Conservation (phyloP, 2,329 filamentous ascomycete genomes). For the Neofusicoccum ribis region DNA sequence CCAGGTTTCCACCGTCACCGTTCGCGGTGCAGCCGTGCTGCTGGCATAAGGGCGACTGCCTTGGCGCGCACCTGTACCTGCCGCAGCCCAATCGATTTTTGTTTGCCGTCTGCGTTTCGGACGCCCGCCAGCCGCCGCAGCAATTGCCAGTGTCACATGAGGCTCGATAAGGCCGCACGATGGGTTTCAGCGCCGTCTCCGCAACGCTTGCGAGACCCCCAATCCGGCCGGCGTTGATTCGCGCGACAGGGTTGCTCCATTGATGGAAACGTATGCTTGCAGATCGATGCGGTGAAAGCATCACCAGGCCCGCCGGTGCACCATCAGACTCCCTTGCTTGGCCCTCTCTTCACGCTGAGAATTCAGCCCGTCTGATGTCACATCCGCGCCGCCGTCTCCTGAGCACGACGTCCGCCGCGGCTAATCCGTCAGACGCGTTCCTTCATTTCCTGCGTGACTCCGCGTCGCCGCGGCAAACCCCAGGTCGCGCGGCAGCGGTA, state of each 20-base stretch:
- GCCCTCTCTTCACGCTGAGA: constrained; percentile 13
- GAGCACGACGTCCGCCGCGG: constrained; percentile 13
- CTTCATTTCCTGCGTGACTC: constrained; percentile 11
- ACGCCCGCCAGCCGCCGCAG: background rate
- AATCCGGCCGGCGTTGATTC: constrained; percentile 7
- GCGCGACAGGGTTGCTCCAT: constrained; percentile 10
- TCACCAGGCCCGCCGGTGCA: constrained; percentile 7
- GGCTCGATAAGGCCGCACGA: background rate
- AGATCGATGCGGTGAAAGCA: constrained; percentile 21
- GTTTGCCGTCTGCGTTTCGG: constrained; percentile 1
- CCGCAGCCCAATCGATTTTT: constrained; percentile 10
- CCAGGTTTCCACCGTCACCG: constrained; percentile 15
- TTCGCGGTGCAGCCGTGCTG: constrained; percentile 11
- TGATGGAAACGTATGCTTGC: constrained; percentile 20
- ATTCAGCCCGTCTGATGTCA: constrained; percentile 16
- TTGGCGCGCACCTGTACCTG: constrained; percentile 6
- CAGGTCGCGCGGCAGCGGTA: background rate
- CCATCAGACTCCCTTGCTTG: constrained; percentile 16
- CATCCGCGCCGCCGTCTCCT: constrained; percentile 17
- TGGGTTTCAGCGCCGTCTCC: constrained; percentile 12
- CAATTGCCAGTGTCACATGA: constrained; percentile 2
- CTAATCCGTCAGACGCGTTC: constrained; percentile 11
- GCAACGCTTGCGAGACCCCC: constrained; percentile 4
- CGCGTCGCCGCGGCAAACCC: constrained; percentile 8
- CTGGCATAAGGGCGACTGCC: constrained; percentile 5